Evolutionary conservation across 2,329 filamentous ascomycete species (phyloP), one percentile per base, ranked within the genome.

Genomic region (Leptographium lundbergii): DNA sequence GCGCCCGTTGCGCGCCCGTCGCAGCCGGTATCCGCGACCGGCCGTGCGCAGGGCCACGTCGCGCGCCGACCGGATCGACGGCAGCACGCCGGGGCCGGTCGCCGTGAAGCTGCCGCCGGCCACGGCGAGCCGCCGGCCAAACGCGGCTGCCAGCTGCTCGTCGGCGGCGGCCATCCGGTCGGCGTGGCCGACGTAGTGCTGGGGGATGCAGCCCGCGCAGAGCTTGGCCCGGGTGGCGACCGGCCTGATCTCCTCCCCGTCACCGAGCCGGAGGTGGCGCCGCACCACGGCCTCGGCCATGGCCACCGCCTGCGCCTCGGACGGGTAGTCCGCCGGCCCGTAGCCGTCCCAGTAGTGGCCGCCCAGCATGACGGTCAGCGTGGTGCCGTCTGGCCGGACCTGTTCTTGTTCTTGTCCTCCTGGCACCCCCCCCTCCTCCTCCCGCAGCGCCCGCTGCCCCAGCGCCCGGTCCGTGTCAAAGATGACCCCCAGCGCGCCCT

Each of bases 331-430:
- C 11, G 60, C 57, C 0, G 66, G 57, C 2, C 62, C 66, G 53
- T 64, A 66, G 60, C 75, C 80, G 69, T 90, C 79, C 89, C 89
- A 97, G 81, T 89, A 90, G 73, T 96, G 91, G 1, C 94, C 94
- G 61, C 94, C 94, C 59, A 99, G 76, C 84, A 99, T 95, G 65
- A 97, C 88, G 19, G 92, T 96, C 57, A 97, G 73, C 70, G 95
- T 96, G 17, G 90, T 95, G 27, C 89, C 90, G 0, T 17, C 14
- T 14, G 13, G 13, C 36, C 14, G 34, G 42, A 48, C 58, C 52
- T 45, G 48, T 54, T 22, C 17, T 19, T 36, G 57, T 17, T 22
- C 50, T 36, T 13, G 32, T 1, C 25, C 9, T 17, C 7, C 11
- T 27, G 48, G 25, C 27, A 17, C 24, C 14, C 22, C 42, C 19